These are phyloP conservation scores for Colletotrichum karsti DNA, from an alignment of 2,329 filamentous ascomycete genomes.

Conservation along the genomic window DNA sequence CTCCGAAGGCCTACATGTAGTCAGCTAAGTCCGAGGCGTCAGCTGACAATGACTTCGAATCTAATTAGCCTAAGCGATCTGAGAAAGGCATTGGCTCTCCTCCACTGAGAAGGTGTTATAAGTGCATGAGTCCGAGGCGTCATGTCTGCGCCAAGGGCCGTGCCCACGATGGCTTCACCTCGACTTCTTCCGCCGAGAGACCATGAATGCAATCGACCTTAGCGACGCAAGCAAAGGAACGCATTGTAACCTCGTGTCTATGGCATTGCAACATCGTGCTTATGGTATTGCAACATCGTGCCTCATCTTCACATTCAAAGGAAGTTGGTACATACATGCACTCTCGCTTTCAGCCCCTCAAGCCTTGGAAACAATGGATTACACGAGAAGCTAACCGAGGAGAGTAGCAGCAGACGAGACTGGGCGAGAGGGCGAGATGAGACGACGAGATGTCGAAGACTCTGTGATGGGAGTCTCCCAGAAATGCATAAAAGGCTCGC, in stretches of 20 bases:
- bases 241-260: conserved; percentile 3
- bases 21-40: not conserved
- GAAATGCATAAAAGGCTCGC: conserved; percentile 13
- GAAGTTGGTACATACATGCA: not conserved
- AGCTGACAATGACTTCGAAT: not conserved
- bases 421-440: not conserved
- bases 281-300: not conserved
- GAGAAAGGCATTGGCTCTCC: not conserved
- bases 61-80: not conserved
- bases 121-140: not conserved
- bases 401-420: conserved; percentile 4
- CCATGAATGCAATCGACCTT: not conserved
- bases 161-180: not conserved
- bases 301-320: not conserved
- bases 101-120: not conserved
- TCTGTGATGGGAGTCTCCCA: not conserved
- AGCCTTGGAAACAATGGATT: not conserved
- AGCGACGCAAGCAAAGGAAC: not conserved
- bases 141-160: not conserved
- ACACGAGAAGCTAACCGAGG: not conserved
- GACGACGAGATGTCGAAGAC: not conserved
- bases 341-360: conserved; percentile 5
- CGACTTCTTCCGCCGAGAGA: not conserved
- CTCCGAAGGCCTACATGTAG: not conserved
- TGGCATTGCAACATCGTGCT: conserved; percentile 4